These are phyloP conservation scores for Wickerhamomyces bovis DNA, from an alignment of 805 yeast species.

Conservation along the genomic window DNA sequence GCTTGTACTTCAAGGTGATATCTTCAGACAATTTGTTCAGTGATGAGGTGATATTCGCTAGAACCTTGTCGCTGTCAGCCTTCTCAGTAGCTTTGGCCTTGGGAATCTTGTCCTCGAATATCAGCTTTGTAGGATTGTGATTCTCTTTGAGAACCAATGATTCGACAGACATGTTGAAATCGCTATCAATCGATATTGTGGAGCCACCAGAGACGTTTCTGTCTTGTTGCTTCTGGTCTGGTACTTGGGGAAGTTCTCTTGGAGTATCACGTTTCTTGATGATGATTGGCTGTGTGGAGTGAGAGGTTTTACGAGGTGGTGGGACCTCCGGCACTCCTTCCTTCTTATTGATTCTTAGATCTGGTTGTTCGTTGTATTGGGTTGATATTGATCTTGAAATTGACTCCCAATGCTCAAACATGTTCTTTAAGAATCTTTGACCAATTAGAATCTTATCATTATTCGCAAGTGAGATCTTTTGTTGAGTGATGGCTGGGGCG, in stretches of 20 bases:
- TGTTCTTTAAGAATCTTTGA: conserved; percentile 44
- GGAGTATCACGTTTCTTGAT: background rate
- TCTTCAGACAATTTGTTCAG: conserved; percentile 15
- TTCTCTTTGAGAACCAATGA: background rate
- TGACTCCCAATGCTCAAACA: conserved; percentile 44
- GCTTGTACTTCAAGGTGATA: conserved; percentile 1
- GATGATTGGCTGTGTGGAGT: background rate
- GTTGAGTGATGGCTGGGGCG: conserved; percentile 50
- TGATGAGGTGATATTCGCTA: conserved; percentile 20
- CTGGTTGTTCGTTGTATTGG: background rate
- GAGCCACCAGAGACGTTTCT: background rate
- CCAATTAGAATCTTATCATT: conserved; percentile 46
- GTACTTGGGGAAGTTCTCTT: background rate
- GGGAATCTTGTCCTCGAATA: conserved; percentile 2
- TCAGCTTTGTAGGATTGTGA: background rate
- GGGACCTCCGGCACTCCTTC: conserved; percentile 5
- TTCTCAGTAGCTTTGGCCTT: background rate
- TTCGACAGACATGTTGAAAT: background rate
- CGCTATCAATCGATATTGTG: background rate
- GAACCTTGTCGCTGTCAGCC: conserved; percentile 4
- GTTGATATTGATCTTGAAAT: conserved; percentile 19
- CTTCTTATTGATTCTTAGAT: conserved; percentile 3
- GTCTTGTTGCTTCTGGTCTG: background rate
- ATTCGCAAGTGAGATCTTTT: conserved; percentile 34
- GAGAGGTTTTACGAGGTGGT: conserved; percentile 2